Conservation (phyloP, 2,329 filamentous ascomycete species). For the Xylariaceae sp. region DNA sequence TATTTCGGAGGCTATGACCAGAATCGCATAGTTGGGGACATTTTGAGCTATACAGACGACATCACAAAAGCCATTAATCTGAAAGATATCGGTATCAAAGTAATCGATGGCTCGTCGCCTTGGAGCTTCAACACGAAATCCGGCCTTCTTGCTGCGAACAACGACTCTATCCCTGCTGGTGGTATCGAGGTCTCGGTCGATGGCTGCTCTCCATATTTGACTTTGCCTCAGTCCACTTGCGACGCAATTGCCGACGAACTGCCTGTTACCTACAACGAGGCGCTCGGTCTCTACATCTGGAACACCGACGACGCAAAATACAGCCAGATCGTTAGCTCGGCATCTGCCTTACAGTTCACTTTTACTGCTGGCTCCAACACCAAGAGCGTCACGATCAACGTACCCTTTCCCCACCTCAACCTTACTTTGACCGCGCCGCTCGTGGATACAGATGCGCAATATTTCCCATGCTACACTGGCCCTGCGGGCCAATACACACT, state of each 20-base stretch:
- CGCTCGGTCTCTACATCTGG: slow-evolving; percentile 40
- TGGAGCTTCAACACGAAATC: slow-evolving; percentile 30
- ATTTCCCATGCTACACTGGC: slow-evolving; percentile 40
- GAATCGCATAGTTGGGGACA: slow-evolving; percentile 34
- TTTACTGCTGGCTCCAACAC: slow-evolving; percentile 32
- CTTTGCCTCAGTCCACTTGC: slow-evolving; percentile 38
- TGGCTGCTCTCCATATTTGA: slow-evolving; percentile 38
- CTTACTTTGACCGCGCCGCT: slow-evolving; percentile 38
- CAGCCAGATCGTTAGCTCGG: slow-evolving; percentile 36
- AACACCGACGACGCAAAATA: slow-evolving; percentile 33
- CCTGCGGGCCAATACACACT: slow-evolving; percentile 28
- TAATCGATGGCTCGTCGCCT: slow-evolving; percentile 37
- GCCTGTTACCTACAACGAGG: slow-evolving; percentile 34
- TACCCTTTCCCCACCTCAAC: slow-evolving; percentile 38
- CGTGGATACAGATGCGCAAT: slow-evolving; percentile 30
- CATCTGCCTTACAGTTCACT: slow-evolving; percentile 38
- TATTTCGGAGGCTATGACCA: slow-evolving; percentile 40
- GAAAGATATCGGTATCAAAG: slow-evolving; percentile 38
- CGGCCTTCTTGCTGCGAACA: slow-evolving; percentile 28
- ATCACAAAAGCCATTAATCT: slow-evolving; percentile 29
- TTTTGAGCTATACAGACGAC: slow-evolving; percentile 22
- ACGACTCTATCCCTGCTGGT: slow-evolving; percentile 23
- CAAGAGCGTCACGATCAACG: slow-evolving; percentile 38
- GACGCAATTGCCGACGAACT: slow-evolving; percentile 35
- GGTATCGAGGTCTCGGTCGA: slow-evolving; percentile 31